phyloP scores from a whole-genome alignment of 116 monocot genomes.

The Trichopus zeylanicus region DNA sequence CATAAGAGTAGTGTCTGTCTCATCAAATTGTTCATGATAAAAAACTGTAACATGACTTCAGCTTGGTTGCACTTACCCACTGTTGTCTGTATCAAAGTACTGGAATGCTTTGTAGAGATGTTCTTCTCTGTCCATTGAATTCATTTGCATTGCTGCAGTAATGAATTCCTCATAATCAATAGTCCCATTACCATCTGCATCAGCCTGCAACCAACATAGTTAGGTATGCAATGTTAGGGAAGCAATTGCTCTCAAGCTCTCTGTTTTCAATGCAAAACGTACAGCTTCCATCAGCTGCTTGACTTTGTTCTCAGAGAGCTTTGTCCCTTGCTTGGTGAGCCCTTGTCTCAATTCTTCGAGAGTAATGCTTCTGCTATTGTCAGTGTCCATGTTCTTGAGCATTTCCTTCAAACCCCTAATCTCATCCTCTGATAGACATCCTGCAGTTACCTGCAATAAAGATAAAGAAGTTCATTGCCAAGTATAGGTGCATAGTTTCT shows the following conservation, averaged over 20 bases:
- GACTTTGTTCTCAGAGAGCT: constrained; percentile 67
- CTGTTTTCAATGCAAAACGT: constrained; percentile 24
- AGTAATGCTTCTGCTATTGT: constrained; percentile 88
- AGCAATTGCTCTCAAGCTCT: neutral
- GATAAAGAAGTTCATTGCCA: neutral
- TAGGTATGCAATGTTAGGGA: no score
- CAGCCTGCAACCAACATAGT: constrained; percentile 44
- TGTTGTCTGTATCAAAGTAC: constrained; percentile 91
- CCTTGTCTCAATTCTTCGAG: constrained; percentile 82
- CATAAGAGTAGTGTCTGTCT: no score
- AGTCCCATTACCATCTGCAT: constrained; percentile 90
- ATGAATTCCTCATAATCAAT: constrained; percentile 97
- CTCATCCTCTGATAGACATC: constrained; percentile 91
- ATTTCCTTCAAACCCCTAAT: constrained; percentile 86
- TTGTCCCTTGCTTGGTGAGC: constrained; percentile 70
- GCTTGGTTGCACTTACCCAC: constrained; percentile 42
- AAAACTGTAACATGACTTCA: no score
- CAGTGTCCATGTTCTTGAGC: constrained; percentile 88
- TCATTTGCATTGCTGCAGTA: constrained; percentile 89
- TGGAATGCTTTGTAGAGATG: constrained; percentile 91
- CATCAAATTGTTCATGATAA: no score
- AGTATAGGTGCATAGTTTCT: no score
- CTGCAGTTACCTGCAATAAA: constrained; percentile 63
- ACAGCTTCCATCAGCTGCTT: constrained; percentile 88
- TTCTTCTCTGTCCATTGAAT: constrained; percentile 89